Conservation (phyloP, 257 asterid genomes). For the Capsicum baccatum region DNA sequence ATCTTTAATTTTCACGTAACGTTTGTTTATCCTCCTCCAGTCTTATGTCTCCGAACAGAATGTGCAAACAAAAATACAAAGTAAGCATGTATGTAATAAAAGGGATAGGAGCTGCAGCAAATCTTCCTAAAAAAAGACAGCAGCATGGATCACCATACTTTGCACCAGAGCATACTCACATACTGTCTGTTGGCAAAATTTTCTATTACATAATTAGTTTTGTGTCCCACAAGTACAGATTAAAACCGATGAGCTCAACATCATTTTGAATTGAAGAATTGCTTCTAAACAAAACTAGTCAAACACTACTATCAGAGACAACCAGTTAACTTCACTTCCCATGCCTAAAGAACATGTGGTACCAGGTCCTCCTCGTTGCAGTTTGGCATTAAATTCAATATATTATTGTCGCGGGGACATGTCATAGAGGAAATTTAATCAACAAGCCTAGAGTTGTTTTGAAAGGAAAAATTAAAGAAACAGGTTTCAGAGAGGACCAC, state of each 20-base stretch:
- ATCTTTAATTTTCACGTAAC: background rate
- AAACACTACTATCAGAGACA: background rate
- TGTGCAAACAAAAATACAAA: background rate
- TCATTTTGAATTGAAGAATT: background rate
- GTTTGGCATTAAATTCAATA: background rate
- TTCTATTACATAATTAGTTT: background rate
- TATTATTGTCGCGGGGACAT: background rate
- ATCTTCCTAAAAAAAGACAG: background rate
- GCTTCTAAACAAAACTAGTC: background rate
- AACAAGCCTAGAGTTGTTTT: background rate
- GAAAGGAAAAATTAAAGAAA: background rate
- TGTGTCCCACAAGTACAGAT: constrained; percentile 21
- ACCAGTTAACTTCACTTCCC: constrained; percentile 21
- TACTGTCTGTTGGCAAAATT: background rate
- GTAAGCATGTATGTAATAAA: background rate
- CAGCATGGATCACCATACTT: constrained; percentile 19
- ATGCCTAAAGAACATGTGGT: constrained; percentile 38
- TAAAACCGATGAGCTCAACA: background rate
- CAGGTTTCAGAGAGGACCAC: background rate
- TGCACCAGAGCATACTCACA: background rate
- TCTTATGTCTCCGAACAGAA: background rate
- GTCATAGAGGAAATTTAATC: background rate
- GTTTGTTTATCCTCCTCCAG: background rate
- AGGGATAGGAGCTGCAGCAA: constrained; percentile 5
- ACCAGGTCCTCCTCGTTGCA: constrained; percentile 30